Base-by-base conservation (phyloP, 495 filamentous ascomycete species). In the Podospora conica region DNA sequence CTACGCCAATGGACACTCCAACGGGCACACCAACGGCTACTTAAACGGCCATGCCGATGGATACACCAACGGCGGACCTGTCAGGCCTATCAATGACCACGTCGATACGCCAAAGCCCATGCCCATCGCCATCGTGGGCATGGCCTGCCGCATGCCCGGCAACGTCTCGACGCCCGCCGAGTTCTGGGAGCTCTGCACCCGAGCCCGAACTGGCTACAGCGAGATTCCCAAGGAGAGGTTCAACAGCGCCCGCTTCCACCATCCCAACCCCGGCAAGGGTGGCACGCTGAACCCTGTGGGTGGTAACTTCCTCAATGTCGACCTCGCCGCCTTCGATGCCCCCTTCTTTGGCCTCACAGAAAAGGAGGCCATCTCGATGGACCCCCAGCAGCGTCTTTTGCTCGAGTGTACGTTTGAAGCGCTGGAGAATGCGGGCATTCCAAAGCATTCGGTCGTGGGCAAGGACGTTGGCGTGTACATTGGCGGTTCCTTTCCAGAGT, bases 371-470 rank as follows among this genome's bases (percentile, higher is more conserved):
- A 86, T 87, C 55, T 89, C 92, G 22, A 90, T 92, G 62, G 92
- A 96, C 71, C 92, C 92, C 8, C 90, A 91, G 70, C 92, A 93
- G 71, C 87, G 92, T 23, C 79, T 95, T 28, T 86, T 90, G 1
- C 80, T 96, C 12, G 85, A 91, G 48, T 93, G 89, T 61, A 91
- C 91, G 1, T 96, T 93, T 69, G 91, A 94, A 69, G 92, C 92
- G 0, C 81, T 96, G 4, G 92, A 96, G 73, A 92, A 90, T 82
- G 89, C 91, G n/a, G 92, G 92, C 0, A 89, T 93, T 67, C 85
- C 89, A 40, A 92, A 91, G 3, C 88, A 91, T 3, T 86, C 85
- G 7, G 89, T 92, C 9, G 87, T 80, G 68, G 86, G 90, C 20
- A 86, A 91, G 75, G 82, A 91, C 8, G 87, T 94, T 48, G 92